Base-by-base conservation (phyloP, 2,329 filamentous ascomycete species). In the Alternaria atra region DNA sequence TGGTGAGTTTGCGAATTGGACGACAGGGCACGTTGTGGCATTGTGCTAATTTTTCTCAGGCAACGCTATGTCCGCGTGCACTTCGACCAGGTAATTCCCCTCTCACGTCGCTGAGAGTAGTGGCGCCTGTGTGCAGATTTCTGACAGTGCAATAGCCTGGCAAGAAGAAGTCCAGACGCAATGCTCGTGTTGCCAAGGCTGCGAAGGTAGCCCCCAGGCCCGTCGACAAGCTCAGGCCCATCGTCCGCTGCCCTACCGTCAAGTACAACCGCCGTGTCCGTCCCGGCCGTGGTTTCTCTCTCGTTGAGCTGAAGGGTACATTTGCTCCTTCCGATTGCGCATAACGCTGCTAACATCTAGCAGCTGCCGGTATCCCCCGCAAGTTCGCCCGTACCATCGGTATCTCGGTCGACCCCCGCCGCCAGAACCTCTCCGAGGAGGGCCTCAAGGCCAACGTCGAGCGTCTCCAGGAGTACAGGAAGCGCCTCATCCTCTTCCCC, bases 11-110 rank as follows among this genome's bases (percentile, higher is more conserved):
- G 43, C 55, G 51, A 43, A 52, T 40, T 40, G 40, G 32, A 30
- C 15, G 7, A 12, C 5, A 1, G 13, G 5, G 39, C 20, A 17
- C 9, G 8, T 23, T 15, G 12, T n/a, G 7, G 15, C 34, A 56
- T 64, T 63, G 58, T 65, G 68, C 73, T 76, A 54, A 76, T 66
- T 61, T 46, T 35, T n/a, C 27, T 10, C 64, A 75, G 95, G 95
- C 94, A 98, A 86, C 92, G 93, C 87, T 92, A 94, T 86, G 95
- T 99, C 82, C 92, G 93, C 86, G 92, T 92, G 85, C 95, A 99
- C 89, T 99, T 99, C 87, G 93, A 99, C 89, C 95, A 98, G 93
- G 94, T 97, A 94, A 86, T 80, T 84, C 81, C 84, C 84, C 82
- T 82, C 78, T 83, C 80, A 78, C 60, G 63, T 63, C 65, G 58